Percentiles rank a stretch among this genome's conserved stretches.
Conservation (phyloP, 108 stramenopile species). For the Skeletonema costatum region DNA sequence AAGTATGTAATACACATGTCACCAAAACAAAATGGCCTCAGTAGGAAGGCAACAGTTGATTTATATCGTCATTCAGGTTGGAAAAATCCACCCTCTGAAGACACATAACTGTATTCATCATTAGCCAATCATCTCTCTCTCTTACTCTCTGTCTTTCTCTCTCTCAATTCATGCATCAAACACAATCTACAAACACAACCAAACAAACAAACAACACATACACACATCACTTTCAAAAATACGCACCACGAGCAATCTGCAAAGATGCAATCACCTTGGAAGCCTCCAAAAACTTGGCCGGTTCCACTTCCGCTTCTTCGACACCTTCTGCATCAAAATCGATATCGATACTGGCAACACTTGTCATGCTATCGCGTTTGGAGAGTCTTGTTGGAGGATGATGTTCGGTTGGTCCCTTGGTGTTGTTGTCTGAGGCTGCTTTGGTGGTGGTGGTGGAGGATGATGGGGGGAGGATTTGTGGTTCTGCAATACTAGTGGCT, state of each 20-base stretch:
- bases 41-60: conserved; percentile 8
- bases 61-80: conserved; percentile 1
- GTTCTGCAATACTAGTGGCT: no score
- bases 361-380: conserved; percentile 15
- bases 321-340: conserved; percentile 72
- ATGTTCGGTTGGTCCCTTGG: not conserved
- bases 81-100: not conserved
- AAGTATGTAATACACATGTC: no score
- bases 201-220: not conserved
- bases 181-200: no score
- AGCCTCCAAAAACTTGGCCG: conserved; percentile 67
- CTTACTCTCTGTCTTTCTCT: not conserved
- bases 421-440: no score
- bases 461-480: no score
- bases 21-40: not conserved
- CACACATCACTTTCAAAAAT: not conserved
- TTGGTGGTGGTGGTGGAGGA: no score
- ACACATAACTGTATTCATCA: conserved; percentile 5
- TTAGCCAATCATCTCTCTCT: not conserved
- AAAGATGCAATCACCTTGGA: conserved; percentile 79
- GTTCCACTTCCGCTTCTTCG: conserved; percentile 56
- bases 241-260: conserved; percentile 62
- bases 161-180: not conserved
- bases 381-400: not conserved
- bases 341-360: conserved; percentile 54